phyloP scores from a whole-genome alignment of 805 yeast species.

The Kregervanrija pseudodelftensis region DNA sequence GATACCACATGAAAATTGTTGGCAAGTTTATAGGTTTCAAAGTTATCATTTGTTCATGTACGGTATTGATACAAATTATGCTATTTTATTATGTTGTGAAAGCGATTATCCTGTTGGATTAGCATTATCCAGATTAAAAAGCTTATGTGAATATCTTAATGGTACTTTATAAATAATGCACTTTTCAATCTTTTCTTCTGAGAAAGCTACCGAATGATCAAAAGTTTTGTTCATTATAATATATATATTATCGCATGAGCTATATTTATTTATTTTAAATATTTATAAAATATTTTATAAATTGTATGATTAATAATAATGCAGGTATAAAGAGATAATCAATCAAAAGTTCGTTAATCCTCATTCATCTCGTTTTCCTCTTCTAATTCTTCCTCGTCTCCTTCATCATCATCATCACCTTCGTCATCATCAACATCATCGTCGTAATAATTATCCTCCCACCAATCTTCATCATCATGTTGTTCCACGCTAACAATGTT shows the following conservation, averaged over 20 bases:
- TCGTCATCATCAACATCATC: constrained; percentile 28
- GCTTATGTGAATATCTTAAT: constrained; percentile 4
- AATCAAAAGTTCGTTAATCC: background rate
- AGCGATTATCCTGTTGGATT: constrained; percentile 24
- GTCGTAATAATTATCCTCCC: constrained; percentile 28
- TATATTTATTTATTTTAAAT: too few relatives aligned
- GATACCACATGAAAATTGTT: constrained; percentile 5
- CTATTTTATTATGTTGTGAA: constrained; percentile 24
- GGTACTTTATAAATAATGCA: background rate
- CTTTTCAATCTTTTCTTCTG: background rate
- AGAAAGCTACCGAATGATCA: background rate
- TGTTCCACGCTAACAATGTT: constrained; percentile 20
- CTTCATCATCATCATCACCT: constrained; percentile 23
- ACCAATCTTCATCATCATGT: constrained; percentile 27
- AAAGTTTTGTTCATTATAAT: background rate
- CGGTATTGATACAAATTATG: constrained; percentile 16
- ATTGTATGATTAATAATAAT: background rate
- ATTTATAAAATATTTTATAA: too few relatives aligned
- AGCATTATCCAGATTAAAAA: constrained; percentile 21
- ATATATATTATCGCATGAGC: background rate
- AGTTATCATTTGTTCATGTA: constrained; percentile 18
- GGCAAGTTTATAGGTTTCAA: constrained; percentile 23
- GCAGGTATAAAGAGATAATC: background rate
- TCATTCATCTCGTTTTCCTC: constrained; percentile 12
- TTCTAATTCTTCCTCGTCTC: constrained; percentile 22